A percentile compares a stretch with the other conserved stretches of the same genome.
Conservation (phyloP, 2,329 filamentous ascomycete species). For the Pseudomassariella vexata region DNA sequence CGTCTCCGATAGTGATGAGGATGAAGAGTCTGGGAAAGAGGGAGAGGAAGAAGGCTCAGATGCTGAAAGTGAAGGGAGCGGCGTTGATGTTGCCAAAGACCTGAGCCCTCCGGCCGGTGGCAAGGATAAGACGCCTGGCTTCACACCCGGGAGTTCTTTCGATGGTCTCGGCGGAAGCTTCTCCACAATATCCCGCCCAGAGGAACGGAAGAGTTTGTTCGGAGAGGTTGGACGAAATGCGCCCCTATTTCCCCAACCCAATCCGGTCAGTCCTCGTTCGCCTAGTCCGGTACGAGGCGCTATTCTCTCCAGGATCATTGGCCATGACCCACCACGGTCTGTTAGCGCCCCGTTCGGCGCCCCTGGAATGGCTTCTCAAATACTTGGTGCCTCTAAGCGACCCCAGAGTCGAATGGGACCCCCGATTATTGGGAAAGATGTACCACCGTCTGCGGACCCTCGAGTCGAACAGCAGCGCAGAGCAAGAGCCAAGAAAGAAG, state of each 20-base stretch:
- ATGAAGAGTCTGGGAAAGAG: constrained; percentile 35
- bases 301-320: constrained; percentile 42
- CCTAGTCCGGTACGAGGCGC: constrained; percentile 64
- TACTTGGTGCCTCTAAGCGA: constrained; percentile 35
- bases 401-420: constrained; percentile 29
- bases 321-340: constrained; percentile 47
- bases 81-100: constrained; percentile 60
- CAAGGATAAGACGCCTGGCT: constrained; percentile 39
- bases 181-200: constrained; percentile 39
- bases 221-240: constrained; percentile 46
- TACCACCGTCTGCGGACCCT: constrained; percentile 36
- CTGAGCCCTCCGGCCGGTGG: constrained; percentile 46
- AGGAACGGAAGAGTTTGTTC: constrained; percentile 42
- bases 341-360: constrained; percentile 59
- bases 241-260: constrained; percentile 49
- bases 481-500: constrained; percentile 48
- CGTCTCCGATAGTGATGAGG: constrained; percentile 33
- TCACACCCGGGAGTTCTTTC: constrained; percentile 56
- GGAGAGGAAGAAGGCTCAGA: constrained; percentile 45
- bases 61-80: constrained; percentile 48
- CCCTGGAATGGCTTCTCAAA: constrained; percentile 51
- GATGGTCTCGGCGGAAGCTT: constrained; percentile 39
- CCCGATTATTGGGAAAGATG: constrained; percentile 33
- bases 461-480: constrained; percentile 46
- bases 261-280: constrained; percentile 58